Base-by-base conservation (phyloP, 2,329 filamentous ascomycete species). In the Plenodomus tracheiphilus region DNA sequence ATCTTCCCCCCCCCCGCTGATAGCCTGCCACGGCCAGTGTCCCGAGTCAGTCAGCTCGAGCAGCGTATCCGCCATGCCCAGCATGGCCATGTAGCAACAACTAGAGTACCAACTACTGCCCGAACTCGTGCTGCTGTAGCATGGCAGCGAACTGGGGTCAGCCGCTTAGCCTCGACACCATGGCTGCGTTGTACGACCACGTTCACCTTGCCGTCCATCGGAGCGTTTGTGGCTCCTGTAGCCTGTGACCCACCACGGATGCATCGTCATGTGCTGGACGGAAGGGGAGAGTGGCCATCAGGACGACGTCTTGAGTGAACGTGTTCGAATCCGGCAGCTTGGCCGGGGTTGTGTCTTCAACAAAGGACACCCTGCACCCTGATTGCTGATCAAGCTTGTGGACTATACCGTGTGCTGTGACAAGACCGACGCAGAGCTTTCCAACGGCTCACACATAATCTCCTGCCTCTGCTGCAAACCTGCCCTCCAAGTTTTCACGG, bases 141-240 rank as follows among this genome's bases (percentile, higher is more conserved):
- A 66, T 61, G 44, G 56, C 53, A 57, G 48, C 47, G 44, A 38
- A 44, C 48, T 34, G 39, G 34, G 47, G 37, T 36, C 32, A 30
- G 17, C 39, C 41, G 10, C 22, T 10, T 25, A 36, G 42, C 41
- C 51, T 28, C 15, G 28, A 32, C 13, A 15, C 28, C 9, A 66
- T 64, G 61, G 57, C 54, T 59, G 56, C 51, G 60, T 65, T 64
- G 66, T 66, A 66, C 53, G 19, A 65, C 66, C 55, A 66, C 46
- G 59, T 61, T 64, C 58, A 63, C 65, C 40, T 55, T 45, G 46
- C 57, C 56, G 43, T 55, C 58, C 64, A 61, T 64, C 40, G 56
- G 54, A 60, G 49, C 55, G 51, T 59, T 58, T 49, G 45, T 57
- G 41, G 46, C 41, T 46, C 46, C 51, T 60, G 44, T 58, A 54